phyloP scores from a whole-genome alignment of 2,329 filamentous ascomycete genomes.

The Thelonectria olida region DNA sequence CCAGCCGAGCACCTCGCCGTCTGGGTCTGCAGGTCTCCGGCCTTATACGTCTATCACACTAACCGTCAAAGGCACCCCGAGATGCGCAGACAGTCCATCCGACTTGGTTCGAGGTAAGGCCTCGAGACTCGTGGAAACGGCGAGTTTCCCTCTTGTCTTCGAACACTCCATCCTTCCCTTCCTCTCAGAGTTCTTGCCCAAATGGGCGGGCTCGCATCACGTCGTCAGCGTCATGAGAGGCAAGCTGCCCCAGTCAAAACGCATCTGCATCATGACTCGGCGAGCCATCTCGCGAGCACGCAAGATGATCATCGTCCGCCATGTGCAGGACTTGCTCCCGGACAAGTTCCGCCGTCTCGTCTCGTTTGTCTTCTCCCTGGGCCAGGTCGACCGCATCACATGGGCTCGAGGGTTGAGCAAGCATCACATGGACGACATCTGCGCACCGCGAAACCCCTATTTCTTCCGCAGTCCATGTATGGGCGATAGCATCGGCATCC shows the following conservation, averaged over 20 bases:
- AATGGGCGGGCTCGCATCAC: conserved; percentile 52
- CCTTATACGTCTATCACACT: conserved; percentile 9
- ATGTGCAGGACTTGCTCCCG: conserved; percentile 54
- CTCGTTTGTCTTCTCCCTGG: conserved; percentile 51
- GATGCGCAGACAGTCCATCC: conserved; percentile 45
- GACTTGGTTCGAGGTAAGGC: conserved; percentile 39
- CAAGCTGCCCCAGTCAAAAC: conserved; percentile 44
- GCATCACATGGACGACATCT: conserved; percentile 52
- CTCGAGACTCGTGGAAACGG: conserved; percentile 44
- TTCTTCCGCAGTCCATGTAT: conserved; percentile 54
- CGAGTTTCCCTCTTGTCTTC: conserved; percentile 52
- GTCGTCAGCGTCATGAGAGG: conserved; percentile 51
- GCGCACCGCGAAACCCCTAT: conserved; percentile 53
- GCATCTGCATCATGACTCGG: conserved; percentile 54
- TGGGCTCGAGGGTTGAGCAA: conserved; percentile 52
- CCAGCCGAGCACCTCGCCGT: neutral
- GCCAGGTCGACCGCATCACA: conserved; percentile 47
- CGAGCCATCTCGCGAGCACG: conserved; percentile 46
- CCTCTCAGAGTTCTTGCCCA: conserved; percentile 51
- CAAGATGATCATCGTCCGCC: conserved; percentile 50
- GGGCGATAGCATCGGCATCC: conserved; percentile 56
- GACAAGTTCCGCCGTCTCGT: conserved; percentile 41
- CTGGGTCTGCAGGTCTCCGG: neutral
- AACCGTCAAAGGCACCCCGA: conserved; percentile 36
- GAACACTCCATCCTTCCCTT: conserved; percentile 56